Base-by-base conservation (phyloP, 306 rosid genomes). In the Clitoria ternatea region DNA sequence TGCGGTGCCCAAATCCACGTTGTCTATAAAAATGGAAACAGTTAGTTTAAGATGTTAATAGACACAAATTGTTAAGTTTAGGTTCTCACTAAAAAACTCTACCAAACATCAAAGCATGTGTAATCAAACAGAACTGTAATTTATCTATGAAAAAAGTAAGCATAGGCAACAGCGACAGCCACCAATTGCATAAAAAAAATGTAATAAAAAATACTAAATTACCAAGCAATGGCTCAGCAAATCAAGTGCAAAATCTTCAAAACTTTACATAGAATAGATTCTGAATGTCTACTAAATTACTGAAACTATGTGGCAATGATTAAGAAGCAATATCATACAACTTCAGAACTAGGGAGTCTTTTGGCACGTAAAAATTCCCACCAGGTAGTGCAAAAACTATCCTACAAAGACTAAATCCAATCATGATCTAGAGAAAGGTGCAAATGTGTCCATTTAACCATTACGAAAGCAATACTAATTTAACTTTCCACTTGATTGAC, bases 1-100 rank as follows among this genome's bases (percentile, higher is more conserved):
- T n/a, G 97, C 97, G 0, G 95, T 90, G 24, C 95, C 97, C 62
- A 90, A 76, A 40, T 90, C 97, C 3, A 90, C 97, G 7, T 88
- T 90, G 85, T 87, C 97, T 88, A 67, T 1, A 17, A 4, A 19
- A 36, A 24, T 1, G 61, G 61, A 13, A 39, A 55, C 9, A 40
- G 2, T 0, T 36, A 1, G 65, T 30, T 62, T 53, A 22, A 22
- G 7, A 70, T 0, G 47, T 36, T n/a, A 44, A 42, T 3, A 39
- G 5, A 66, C 1, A 23, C 10, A 23, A 33, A 54, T 4, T 26
- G 13, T 17, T 19, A 42, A 1, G 17, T 3, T 11, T 7, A n/a
- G 3, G 24, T 62, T 12, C 17, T 12, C 17, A 62, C 11, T 24
- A 4, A 39, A 12, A 40, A 47, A 29, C 2, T 4, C 6, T 32